Evolutionary conservation across 2,329 filamentous ascomycete genomes (phyloP).

Genomic region (Septoria petroselini): DNA sequence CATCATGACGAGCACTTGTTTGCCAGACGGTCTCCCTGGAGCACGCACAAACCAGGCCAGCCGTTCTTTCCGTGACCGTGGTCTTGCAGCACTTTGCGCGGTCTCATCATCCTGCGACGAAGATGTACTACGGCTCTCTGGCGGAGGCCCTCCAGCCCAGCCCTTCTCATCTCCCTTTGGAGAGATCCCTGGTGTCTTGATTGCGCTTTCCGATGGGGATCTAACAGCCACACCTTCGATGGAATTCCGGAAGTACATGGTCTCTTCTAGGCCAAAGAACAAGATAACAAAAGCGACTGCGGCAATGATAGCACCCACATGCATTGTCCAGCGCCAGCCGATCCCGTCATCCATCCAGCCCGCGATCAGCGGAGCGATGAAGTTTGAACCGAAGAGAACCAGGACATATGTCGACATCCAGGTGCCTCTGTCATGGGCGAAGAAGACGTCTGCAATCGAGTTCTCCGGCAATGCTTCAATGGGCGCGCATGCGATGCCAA

Average conservation of each 20-base stretch:
- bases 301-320: conserved; percentile 54
- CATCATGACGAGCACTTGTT: conserved; percentile 24
- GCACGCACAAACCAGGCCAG: conserved; percentile 20
- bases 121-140: background rate
- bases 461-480: conserved; percentile 35
- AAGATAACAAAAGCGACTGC: conserved; percentile 50
- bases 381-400: conserved; percentile 25
- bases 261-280: conserved; percentile 61
- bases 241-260: conserved; percentile 46
- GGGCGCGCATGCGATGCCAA: conserved; percentile 28
- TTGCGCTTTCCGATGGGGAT: background rate
- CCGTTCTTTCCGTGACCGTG: background rate
- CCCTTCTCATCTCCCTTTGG: conserved; percentile 1
- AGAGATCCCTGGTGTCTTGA: background rate
- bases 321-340: conserved; percentile 51
- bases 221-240: conserved; percentile 15
- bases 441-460: conserved; percentile 33
- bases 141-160: background rate
- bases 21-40: conserved; percentile 26
- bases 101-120: background rate
- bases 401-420: conserved; percentile 34
- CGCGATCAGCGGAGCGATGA: conserved; percentile 44
- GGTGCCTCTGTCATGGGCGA: conserved; percentile 34
- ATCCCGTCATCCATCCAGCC: conserved; percentile 50
- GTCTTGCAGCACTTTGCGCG: background rate